These are phyloP conservation scores for Globisporangium yorkense DNA, from an alignment of 352 stramenopile genomes.

Conservation along the genomic window DNA sequence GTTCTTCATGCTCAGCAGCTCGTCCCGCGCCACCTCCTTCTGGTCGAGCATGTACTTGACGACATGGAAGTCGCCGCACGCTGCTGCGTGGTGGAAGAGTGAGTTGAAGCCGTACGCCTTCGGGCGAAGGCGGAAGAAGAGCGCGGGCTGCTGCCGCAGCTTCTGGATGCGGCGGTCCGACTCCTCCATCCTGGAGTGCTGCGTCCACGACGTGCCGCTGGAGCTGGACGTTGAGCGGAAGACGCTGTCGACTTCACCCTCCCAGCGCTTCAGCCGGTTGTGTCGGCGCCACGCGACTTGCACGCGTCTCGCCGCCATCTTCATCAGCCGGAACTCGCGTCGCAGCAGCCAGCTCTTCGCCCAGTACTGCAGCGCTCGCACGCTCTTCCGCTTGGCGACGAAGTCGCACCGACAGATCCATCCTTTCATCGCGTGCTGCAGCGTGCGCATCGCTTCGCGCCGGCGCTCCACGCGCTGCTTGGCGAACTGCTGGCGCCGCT, in stretches of 20 bases:
- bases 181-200: slow-evolving; percentile 62
- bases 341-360: slow-evolving; percentile 51
- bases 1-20: slow-evolving; percentile 49
- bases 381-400: slow-evolving; percentile 26
- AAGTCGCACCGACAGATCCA: slow-evolving; percentile 42
- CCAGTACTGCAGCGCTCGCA: slow-evolving; percentile 34
- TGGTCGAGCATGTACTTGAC: slow-evolving; percentile 70
- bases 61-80: slow-evolving; percentile 66
- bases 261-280: slow-evolving; percentile 31
- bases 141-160: slow-evolving; percentile 32
- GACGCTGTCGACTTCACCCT: slow-evolving; percentile 37
- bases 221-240: slow-evolving; percentile 21
- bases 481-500: slow-evolving; percentile 29
- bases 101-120: slow-evolving; percentile 54
- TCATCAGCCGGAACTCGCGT: slow-evolving; percentile 30
- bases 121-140: slow-evolving; percentile 54
- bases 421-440: slow-evolving; percentile 50
- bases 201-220: slow-evolving; percentile 25
- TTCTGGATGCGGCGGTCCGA: slow-evolving; percentile 55
- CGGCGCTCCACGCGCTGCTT: slow-evolving; percentile 17
- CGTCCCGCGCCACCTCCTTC: slow-evolving; percentile 4
- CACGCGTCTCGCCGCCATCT: slow-evolving; percentile 22
- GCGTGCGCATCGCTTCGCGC: slow-evolving; percentile 19
- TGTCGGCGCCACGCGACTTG: slow-evolving; percentile 40
- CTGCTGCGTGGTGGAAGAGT: slow-evolving; percentile 61